phyloP scores from a whole-genome alignment of 805 yeast genomes.

The Wickerhamiella sergipiensis region DNA sequence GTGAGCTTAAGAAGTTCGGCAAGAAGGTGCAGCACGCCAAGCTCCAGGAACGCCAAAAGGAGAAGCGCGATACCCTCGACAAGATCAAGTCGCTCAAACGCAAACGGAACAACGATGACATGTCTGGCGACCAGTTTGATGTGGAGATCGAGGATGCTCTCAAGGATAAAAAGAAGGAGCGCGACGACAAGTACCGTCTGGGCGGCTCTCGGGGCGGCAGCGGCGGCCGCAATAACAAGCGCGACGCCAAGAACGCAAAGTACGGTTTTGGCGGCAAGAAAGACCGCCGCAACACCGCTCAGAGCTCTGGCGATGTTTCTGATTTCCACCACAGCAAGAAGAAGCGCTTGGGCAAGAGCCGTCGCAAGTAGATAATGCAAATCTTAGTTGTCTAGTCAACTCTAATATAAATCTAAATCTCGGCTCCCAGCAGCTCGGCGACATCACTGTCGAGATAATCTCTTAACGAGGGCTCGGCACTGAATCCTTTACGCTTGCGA shows the following conservation, averaged over 20 bases:
- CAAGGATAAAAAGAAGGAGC: conserved; percentile 37
- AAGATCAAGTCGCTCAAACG: conserved; percentile 82
- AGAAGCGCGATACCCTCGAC: conserved; percentile 79
- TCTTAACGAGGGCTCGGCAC: conserved; percentile 53
- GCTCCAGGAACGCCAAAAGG: conserved; percentile 83
- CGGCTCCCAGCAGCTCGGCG: conserved; percentile 31
- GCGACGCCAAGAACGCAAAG: conserved; percentile 57
- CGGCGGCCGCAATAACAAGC: conserved; percentile 38
- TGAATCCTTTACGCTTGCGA: conserved; percentile 73
- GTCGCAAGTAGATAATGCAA: conserved; percentile 8
- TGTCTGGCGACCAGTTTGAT: conserved; percentile 63
- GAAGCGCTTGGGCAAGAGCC: conserved; percentile 25
- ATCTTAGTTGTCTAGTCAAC: too few species aligned
- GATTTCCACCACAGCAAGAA: conserved; percentile 42
- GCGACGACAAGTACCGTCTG: conserved; percentile 23
- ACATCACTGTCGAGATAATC: conserved; percentile 55
- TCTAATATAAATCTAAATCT: too few species aligned
- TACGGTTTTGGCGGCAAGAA: conserved; percentile 72
- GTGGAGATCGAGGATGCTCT: conserved; percentile 87
- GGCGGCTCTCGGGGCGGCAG: conserved; percentile 22
- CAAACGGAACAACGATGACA: conserved; percentile 69
- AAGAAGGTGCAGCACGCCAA: conserved; percentile 93
- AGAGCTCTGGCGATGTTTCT: conserved; percentile 53
- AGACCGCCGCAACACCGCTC: conserved; percentile 59
- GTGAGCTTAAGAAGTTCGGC: conserved; percentile 92